Percentiles rank a stretch among this genome's conserved stretches.
Evolutionary conservation across 2,329 filamentous ascomycete species (phyloP).

Genomic region (Ascochyta fabae): DNA sequence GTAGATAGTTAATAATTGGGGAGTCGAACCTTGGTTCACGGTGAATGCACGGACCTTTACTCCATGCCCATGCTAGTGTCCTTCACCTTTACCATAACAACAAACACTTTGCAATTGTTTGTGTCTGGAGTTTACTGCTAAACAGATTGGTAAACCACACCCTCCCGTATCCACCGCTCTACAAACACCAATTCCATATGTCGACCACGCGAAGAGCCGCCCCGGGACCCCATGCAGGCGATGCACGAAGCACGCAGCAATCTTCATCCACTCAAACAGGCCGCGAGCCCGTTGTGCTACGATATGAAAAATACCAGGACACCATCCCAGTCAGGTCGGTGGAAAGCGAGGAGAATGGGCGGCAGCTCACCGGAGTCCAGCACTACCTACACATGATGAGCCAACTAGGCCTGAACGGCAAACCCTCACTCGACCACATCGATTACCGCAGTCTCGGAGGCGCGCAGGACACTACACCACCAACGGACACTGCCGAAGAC

Average conservation of each 20-base stretch:
- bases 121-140: not conserved
- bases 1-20: not conserved
- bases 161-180: not conserved
- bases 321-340: slow-evolving; percentile 1
- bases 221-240: not conserved
- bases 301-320: slow-evolving; percentile 3
- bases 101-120: not conserved
- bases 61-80: not conserved
- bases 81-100: not conserved
- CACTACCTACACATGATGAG: not conserved
- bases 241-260: not conserved
- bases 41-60: slow-evolving; percentile 5
- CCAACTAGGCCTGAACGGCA: not conserved
- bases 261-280: not conserved
- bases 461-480: not conserved
- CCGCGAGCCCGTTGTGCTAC: not conserved
- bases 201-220: not conserved
- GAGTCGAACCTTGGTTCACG: not conserved
- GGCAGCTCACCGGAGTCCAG: not conserved
- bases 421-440: slow-evolving; percentile 1
- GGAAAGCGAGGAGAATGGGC: not conserved
- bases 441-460: not conserved
- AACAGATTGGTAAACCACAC: not conserved
- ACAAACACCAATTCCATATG: too few relatives aligned
- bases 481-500: not conserved